phyloP scores from a whole-genome alignment of 202 grass and related monocot species.

The Brachypodium distachyon region DNA sequence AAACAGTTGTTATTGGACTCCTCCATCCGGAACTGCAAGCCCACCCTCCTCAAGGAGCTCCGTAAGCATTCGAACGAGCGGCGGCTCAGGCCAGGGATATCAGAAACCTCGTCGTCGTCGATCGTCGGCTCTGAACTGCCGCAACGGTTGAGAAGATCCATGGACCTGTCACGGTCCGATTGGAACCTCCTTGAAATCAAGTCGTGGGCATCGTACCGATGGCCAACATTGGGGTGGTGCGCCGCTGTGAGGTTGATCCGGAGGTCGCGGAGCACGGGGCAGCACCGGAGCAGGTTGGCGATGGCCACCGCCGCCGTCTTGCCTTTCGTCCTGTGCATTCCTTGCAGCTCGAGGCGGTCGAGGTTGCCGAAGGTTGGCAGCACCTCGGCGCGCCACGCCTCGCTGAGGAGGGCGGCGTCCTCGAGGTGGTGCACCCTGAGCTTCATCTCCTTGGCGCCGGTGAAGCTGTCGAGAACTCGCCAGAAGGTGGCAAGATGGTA shows the following conservation, averaged over 20 bases:
- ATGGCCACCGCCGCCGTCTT: background rate
- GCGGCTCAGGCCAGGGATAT: background rate
- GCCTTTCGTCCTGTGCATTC: rapidly evolving
- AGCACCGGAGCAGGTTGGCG: background rate
- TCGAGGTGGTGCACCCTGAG: background rate
- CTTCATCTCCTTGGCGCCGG: background rate
- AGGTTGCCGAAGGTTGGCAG: background rate
- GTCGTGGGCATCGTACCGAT: no score
- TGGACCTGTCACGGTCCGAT: background rate
- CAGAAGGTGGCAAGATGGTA: background rate
- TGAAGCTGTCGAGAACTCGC: background rate
- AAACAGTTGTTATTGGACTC: background rate
- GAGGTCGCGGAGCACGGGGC: background rate
- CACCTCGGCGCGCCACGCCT: background rate
- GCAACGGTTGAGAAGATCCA: background rate
- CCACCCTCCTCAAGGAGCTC: background rate
- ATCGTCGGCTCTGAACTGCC: background rate
- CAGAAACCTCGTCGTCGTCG: background rate
- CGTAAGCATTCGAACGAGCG: background rate
- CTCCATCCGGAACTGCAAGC: background rate
- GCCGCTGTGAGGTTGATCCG: background rate
- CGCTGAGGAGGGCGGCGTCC: background rate
- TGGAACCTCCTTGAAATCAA: background rate
- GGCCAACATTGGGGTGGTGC: background rate
- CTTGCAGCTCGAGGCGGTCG: background rate